Conservation (phyloP, 208 protist species). For the Acanthamoeba sp. region DNA sequence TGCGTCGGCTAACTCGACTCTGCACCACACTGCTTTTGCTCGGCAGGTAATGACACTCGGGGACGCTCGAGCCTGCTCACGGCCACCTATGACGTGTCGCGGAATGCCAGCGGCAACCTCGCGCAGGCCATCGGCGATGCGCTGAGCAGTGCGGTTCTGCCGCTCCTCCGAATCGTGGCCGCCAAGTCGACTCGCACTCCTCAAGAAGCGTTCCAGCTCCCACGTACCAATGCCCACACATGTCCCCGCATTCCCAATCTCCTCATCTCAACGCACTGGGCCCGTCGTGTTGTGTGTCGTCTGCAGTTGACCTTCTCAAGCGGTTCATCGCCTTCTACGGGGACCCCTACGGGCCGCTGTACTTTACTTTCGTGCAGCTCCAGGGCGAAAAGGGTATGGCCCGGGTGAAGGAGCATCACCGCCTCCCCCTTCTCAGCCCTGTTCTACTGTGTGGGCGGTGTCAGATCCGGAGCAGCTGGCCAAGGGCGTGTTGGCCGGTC, state of each 20-base stretch:
- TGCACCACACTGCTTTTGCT: neutral
- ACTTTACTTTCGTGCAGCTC: neutral
- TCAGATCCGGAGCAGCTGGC: neutral
- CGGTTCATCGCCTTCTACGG: constrained; percentile 12
- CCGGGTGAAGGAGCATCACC: neutral
- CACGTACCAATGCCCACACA: neutral
- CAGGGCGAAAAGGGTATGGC: neutral
- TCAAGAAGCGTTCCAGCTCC: neutral
- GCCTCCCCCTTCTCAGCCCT: too few species aligned
- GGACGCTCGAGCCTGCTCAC: neutral
- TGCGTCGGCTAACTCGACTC: too few species aligned
- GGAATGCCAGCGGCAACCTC: neutral
- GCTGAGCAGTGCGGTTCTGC: neutral
- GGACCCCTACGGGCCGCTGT: constrained; percentile 8
- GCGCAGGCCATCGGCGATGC: constrained; percentile 11
- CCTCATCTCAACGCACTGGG: neutral
- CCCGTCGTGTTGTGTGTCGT: neutral
- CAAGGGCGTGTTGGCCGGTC: neutral
- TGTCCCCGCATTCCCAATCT: neutral
- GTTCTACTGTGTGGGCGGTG: neutral
- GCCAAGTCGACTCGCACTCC: neutral
- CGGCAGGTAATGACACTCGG: neutral
- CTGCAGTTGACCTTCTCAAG: constrained; percentile 33
- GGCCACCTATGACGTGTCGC: neutral
- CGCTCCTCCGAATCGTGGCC: neutral